Conservation (phyloP, 2,329 filamentous ascomycete species). For the Aspergillus luchuensis region DNA sequence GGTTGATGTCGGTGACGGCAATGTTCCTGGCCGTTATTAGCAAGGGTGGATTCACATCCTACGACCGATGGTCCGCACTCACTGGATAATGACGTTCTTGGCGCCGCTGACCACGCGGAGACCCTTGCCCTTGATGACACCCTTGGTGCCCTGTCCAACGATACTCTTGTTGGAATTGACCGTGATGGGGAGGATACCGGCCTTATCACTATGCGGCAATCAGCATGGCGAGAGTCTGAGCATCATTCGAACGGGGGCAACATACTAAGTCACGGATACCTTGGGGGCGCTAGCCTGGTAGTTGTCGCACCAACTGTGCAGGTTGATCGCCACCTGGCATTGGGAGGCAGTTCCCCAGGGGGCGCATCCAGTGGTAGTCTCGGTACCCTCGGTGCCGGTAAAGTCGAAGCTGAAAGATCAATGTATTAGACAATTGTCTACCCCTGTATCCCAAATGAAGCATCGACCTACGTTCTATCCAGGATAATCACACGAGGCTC, state of each 20-base stretch:
- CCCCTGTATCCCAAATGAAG: no score
- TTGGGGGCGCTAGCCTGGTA: slow-evolving; percentile 57
- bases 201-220: slow-evolving; percentile 47
- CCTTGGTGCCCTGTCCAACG: slow-evolving; percentile 55
- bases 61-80: not conserved
- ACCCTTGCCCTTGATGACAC: slow-evolving; percentile 61
- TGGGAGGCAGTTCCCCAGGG: slow-evolving; percentile 56
- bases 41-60: not conserved
- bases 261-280: slow-evolving; percentile 42
- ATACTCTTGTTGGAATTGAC: slow-evolving; percentile 61
- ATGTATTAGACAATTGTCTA: not conserved
- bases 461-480: slow-evolving; percentile 18
- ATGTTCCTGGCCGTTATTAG: slow-evolving; percentile 44
- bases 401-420: slow-evolving; percentile 19
- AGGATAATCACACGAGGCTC: slow-evolving; percentile 59
- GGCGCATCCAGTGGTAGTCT: slow-evolving; percentile 57
- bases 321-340: slow-evolving; percentile 63
- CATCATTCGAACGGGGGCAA: not conserved
- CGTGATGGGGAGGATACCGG: slow-evolving; percentile 53
- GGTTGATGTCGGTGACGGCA: slow-evolving; percentile 58
- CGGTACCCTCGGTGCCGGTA: slow-evolving; percentile 36
- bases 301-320: slow-evolving; percentile 61
- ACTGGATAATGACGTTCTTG: slow-evolving; percentile 62
- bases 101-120: slow-evolving; percentile 51
- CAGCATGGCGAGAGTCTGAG: not conserved